These are phyloP conservation scores for Aspergillus ostianus DNA, from an alignment of 495 filamentous ascomycete genomes.

Conservation along the genomic window DNA sequence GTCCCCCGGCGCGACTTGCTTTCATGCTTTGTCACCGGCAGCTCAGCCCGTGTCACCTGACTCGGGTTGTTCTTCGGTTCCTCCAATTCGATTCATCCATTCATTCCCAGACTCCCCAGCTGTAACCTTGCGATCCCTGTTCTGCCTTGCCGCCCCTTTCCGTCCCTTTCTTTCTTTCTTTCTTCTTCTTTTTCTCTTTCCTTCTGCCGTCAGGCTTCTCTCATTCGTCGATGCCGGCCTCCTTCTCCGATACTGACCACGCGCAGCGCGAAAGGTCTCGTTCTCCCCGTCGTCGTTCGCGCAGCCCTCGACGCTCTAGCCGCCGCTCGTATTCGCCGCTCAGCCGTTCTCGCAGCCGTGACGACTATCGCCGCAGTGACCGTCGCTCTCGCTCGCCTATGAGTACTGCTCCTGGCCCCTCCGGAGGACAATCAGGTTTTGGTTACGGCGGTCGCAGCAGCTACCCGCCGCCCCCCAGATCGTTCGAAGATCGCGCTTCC, in stretches of 20 bases:
- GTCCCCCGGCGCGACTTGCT: no score
- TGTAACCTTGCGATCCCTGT: neutral
- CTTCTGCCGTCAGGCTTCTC: slow-evolving; percentile 17
- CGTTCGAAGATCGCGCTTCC: slow-evolving; percentile 77
- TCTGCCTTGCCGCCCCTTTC: slow-evolving; percentile 1
- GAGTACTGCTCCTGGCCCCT: slow-evolving; percentile 67
- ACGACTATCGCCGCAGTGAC: slow-evolving; percentile 81
- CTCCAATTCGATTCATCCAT: slow-evolving; percentile 2
- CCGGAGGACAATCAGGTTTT: slow-evolving; percentile 64
- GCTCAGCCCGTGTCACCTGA: slow-evolving; percentile 28
- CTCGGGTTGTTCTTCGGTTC: slow-evolving; percentile 1
- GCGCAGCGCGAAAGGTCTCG: slow-evolving; percentile 91
- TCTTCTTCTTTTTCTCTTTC: slow-evolving; percentile 10
- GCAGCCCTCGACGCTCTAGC: slow-evolving; percentile 65
- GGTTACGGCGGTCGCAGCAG: slow-evolving; percentile 57
- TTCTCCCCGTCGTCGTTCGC: slow-evolving; percentile 84
- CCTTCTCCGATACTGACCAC: slow-evolving; percentile 38
- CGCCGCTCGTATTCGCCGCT: slow-evolving; percentile 92
- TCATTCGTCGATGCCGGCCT: slow-evolving; percentile 31
- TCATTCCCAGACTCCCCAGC: neutral
- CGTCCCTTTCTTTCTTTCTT: slow-evolving; percentile 3
- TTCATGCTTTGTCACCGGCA: slow-evolving; percentile 14
- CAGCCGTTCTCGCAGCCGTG: slow-evolving; percentile 87
- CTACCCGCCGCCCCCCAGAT: slow-evolving; percentile 63
- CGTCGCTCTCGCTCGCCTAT: slow-evolving; percentile 82